Evolutionary conservation across 257 asterid genomes (phyloP).

Genomic region (Solanum neorickii): DNA sequence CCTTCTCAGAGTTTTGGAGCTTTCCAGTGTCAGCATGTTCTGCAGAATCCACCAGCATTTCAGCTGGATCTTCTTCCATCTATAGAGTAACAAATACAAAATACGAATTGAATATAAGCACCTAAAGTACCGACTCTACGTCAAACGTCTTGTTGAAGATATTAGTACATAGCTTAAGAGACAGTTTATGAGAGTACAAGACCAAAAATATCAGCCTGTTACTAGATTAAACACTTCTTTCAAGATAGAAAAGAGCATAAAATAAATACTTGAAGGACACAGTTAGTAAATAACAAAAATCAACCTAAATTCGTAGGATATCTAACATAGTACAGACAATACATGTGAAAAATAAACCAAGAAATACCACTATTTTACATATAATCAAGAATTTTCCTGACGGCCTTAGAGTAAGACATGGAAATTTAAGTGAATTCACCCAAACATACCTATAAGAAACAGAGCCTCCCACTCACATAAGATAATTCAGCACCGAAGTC

Average conservation of each 20-base stretch:
- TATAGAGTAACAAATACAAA: conserved; percentile 20
- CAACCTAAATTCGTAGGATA: not conserved
- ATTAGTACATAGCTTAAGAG: not conserved
- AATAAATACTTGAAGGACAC: not conserved
- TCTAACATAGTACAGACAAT: not conserved
- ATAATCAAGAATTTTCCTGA: not conserved
- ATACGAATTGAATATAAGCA: conserved; percentile 8
- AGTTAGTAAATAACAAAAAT: not conserved
- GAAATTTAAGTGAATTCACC: not conserved
- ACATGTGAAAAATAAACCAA: not conserved
- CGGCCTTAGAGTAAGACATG: not conserved
- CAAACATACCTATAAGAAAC: not conserved
- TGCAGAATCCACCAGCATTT: conserved; percentile 38
- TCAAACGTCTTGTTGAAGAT: not conserved
- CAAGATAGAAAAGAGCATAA: not conserved
- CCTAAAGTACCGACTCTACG: conserved; percentile 1
- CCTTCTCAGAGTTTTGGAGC: conserved; percentile 26
- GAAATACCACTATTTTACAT: not conserved
- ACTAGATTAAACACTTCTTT: not conserved
- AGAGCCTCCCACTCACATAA: not conserved
- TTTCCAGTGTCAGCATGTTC: conserved; percentile 28
- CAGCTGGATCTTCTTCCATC: conserved; percentile 79
- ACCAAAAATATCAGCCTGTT: not conserved
- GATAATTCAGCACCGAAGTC: not conserved
- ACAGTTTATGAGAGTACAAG: not conserved